Evolutionary conservation across 192 early-diverging fungal genomes (phyloP).

Genomic region (Chytriomyces sp.): DNA sequence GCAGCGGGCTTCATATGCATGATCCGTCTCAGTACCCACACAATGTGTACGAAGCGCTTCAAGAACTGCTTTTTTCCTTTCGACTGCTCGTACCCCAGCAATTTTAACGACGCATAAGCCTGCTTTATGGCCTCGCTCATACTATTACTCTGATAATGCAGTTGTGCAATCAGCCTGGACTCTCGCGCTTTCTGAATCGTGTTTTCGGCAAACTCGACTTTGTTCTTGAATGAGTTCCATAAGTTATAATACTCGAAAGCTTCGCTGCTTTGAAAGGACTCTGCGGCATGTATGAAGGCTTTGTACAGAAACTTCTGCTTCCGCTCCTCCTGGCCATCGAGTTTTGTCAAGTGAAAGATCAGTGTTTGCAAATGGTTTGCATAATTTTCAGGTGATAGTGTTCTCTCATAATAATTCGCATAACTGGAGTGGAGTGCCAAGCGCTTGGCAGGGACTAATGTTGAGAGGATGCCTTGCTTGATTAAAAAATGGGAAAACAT

Average conservation of each 20-base stretch:
- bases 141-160: background rate
- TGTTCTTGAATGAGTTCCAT: background rate
- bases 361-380: background rate
- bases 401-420: constrained; percentile 7
- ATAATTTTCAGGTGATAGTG: background rate
- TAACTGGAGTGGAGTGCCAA: background rate
- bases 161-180: background rate
- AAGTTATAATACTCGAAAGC: background rate
- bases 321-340: background rate
- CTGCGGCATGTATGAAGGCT: constrained; percentile 2
- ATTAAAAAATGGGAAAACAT: constrained; percentile 12
- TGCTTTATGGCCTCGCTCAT: too few relatives aligned
- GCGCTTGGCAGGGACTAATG: background rate
- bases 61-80: too few relatives aligned
- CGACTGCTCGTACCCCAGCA: too few relatives aligned
- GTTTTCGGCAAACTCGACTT: background rate
- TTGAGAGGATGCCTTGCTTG: constrained; percentile 11
- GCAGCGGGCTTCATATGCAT: too few relatives aligned
- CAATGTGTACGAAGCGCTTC: too few relatives aligned
- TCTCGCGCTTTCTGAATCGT: background rate
- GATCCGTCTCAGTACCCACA: too few relatives aligned
- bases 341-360: background rate
- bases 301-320: constrained; percentile 1
- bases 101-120: too few relatives aligned
- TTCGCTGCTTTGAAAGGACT: constrained; percentile 3